Percentiles rank a stretch among this genome's conserved stretches.
phyloP scores from a whole-genome alignment of 2,329 filamentous ascomycete species.

The Neonectria sp. region DNA sequence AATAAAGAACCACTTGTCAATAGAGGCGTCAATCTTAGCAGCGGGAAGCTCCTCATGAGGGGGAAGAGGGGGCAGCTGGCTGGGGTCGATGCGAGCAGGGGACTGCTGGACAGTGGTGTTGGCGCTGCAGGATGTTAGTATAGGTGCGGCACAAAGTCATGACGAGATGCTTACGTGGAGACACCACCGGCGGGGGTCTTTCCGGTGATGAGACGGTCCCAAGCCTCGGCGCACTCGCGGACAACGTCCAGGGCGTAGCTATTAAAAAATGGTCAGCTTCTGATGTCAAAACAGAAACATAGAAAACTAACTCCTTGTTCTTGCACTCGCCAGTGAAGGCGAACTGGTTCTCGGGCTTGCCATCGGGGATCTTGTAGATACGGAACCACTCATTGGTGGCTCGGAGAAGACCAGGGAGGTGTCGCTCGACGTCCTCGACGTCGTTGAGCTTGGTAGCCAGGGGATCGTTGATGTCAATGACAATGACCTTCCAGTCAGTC shows the following conservation, averaged over 20 bases:
- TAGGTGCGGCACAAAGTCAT: not conserved
- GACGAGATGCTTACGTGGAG: constrained; percentile 77
- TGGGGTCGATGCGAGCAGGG: constrained; percentile 76
- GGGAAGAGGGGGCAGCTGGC: constrained; percentile 83
- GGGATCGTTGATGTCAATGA: constrained; percentile 98
- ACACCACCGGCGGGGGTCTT: constrained; percentile 85
- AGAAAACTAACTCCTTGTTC: constrained; percentile 86
- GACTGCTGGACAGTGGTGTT: constrained; percentile 86
- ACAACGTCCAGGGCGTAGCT: constrained; percentile 96
- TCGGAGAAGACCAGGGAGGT: constrained; percentile 95
- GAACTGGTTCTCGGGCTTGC: constrained; percentile 99
- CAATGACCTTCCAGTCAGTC: constrained; percentile 99
- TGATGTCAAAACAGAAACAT: not conserved
- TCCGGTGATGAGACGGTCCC: constrained; percentile 95
- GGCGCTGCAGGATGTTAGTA: constrained; percentile 70
- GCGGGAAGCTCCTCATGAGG: constrained; percentile 84
- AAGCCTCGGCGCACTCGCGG: constrained; percentile 95
- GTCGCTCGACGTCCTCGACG: constrained; percentile 98
- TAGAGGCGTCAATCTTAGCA: constrained; percentile 93
- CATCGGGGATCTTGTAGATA: constrained; percentile 99
- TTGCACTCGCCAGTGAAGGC: constrained; percentile 99
- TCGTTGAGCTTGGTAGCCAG: constrained; percentile 97
- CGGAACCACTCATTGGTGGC: constrained; percentile 99
- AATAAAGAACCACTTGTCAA: constrained; percentile 99
- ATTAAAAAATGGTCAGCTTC: constrained; percentile 19